Percentiles rank a stretch among this genome's conserved stretches.
Evolutionary conservation across 345 rosid species (phyloP).

Genomic region (Syzygium grande): DNA sequence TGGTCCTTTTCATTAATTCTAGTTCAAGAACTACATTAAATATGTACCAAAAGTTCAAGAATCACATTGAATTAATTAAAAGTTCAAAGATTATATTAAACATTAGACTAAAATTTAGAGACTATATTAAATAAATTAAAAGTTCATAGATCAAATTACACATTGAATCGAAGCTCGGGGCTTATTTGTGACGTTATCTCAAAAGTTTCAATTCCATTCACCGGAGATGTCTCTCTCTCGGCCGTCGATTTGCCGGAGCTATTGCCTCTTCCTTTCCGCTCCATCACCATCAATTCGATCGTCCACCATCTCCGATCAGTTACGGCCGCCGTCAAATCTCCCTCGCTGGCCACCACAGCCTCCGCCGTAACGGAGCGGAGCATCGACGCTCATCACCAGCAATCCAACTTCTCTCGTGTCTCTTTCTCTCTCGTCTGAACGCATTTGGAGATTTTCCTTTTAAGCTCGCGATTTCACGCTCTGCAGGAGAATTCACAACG

Average conservation of each 20-base stretch:
- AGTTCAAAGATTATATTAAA: too few species aligned
- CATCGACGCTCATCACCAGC: not conserved
- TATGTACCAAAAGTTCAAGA: too few species aligned
- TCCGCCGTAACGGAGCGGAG: not conserved
- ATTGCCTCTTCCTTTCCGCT: not conserved
- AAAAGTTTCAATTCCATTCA: not conserved
- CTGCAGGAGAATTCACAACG: not conserved
- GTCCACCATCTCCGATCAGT: too few species aligned
- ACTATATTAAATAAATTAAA: too few species aligned
- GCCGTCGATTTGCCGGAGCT: not conserved
- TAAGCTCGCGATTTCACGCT: not conserved
- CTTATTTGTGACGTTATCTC: too few species aligned
- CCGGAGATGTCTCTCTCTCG: not conserved
- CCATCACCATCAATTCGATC: not conserved
- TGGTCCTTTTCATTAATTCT: too few species aligned
- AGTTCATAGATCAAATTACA: too few species aligned
- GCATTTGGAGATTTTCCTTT: not conserved
- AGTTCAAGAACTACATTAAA: too few species aligned
- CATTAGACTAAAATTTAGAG: too few species aligned
- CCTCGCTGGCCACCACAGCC: not conserved
- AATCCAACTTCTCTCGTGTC: not conserved
- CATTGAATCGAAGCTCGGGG: fast-evolving
- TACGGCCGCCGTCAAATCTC: not conserved
- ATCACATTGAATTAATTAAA: too few species aligned
- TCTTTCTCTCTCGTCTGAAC: not conserved